phyloP scores from a whole-genome alignment of 2,329 filamentous ascomycete genomes.

The Alternaria sp. region DNA sequence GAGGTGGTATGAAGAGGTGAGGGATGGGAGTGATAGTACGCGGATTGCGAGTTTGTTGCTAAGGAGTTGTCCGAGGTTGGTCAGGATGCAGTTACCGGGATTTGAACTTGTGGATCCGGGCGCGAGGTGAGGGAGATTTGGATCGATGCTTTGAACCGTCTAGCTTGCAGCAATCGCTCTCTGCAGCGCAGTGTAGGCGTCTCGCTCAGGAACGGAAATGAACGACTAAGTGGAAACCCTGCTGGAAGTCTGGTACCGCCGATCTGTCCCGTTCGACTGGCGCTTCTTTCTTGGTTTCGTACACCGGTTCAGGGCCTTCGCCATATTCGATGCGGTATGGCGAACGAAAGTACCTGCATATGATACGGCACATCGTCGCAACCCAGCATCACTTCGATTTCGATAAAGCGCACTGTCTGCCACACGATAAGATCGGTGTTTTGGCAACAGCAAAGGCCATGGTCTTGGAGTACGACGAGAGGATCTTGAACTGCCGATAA shows the following conservation, averaged over 20 bases:
- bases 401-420: not conserved
- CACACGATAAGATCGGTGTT: not conserved
- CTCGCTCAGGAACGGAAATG: not conserved
- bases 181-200: not conserved
- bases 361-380: not conserved
- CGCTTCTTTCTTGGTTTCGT: not conserved
- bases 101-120: conserved; percentile 27
- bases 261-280: not conserved
- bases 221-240: not conserved
- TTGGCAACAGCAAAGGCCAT: not conserved
- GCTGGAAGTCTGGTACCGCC: not conserved
- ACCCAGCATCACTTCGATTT: not conserved
- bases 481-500: not conserved
- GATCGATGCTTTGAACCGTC: not conserved
- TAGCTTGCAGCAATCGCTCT: not conserved
- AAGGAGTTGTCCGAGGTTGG: conserved; percentile 20
- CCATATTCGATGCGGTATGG: not conserved
- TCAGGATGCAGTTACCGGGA: conserved; percentile 26
- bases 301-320: not conserved
- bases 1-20: conserved; percentile 17
- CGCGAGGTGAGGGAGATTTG: not conserved
- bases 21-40: conserved; percentile 23
- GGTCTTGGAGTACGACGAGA: not conserved
- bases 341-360: not conserved
- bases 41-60: conserved; percentile 23